Conservation (phyloP, 176 grass and related monocot species). For the Dactylis glomerata region DNA sequence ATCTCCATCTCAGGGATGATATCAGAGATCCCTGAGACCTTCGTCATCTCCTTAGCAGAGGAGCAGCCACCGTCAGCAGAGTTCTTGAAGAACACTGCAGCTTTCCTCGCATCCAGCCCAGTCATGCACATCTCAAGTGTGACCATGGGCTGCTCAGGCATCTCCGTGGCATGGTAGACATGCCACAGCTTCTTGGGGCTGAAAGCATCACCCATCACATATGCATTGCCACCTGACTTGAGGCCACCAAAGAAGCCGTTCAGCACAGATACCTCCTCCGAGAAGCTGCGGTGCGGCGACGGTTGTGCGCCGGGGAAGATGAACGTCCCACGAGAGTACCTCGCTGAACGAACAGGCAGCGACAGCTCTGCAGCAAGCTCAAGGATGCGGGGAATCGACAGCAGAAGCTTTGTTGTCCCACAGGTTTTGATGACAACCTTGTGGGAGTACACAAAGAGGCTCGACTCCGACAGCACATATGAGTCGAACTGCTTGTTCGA, state of each 20-base stretch:
- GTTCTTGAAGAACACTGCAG: constrained; percentile 82
- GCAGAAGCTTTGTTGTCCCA: constrained; percentile 78
- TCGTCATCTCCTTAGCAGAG: constrained; percentile 68
- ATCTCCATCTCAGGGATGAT: constrained; percentile 90
- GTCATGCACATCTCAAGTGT: constrained; percentile 98
- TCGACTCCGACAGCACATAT: no score
- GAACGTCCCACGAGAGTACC: constrained; percentile 83
- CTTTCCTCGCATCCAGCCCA: constrained; percentile 39
- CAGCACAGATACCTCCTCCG: constrained; percentile 61
- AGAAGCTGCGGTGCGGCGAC: constrained; percentile 67
- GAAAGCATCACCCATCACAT: constrained; percentile 50
- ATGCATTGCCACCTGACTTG: no score
- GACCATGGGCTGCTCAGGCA: constrained; percentile 71
- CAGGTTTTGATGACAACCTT: constrained; percentile 93
- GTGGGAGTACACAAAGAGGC: constrained; percentile 67
- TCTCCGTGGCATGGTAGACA: constrained; percentile 71
- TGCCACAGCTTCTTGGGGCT: constrained; percentile 81
- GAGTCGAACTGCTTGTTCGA: no score
- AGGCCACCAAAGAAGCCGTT: constrained; percentile 72
- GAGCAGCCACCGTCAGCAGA: constrained; percentile 29
- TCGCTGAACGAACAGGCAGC: constrained; percentile 60
- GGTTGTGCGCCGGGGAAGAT: constrained; percentile 64
- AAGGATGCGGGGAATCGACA: constrained; percentile 75
- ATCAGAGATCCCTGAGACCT: constrained; percentile 60
- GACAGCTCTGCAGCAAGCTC: constrained; percentile 62